phyloP scores from a whole-genome alignment of 768 basidiomycete genomes.

The Butyriboletus loyo region DNA sequence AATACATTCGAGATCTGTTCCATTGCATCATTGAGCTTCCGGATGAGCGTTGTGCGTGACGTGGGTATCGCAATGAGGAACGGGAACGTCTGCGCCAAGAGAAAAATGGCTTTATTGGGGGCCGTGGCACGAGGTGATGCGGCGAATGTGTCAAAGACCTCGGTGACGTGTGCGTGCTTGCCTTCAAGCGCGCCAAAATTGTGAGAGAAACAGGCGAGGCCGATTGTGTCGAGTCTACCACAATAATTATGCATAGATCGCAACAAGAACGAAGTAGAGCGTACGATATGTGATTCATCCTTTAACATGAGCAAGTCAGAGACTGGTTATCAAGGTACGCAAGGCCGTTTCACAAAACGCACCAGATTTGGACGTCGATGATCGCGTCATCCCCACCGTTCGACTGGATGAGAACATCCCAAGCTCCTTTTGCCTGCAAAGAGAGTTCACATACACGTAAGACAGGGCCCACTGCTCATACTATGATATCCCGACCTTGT shows the following conservation, averaged over 20 bases:
- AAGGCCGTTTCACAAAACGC: neutral
- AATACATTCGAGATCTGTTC: slow-evolving; percentile 39
- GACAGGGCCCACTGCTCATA: neutral
- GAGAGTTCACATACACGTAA: neutral
- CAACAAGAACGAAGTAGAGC: neutral
- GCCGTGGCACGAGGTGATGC: slow-evolving; percentile 18
- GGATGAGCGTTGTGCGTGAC: slow-evolving; percentile 24
- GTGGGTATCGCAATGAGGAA: slow-evolving; percentile 37
- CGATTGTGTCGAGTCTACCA: neutral
- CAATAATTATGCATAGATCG: neutral
- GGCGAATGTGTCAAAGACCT: slow-evolving; percentile 38
- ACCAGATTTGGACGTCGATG: slow-evolving; percentile 38
- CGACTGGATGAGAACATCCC: slow-evolving; percentile 27
- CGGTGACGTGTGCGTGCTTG: slow-evolving; percentile 39
- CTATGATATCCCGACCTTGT: slow-evolving; percentile 2
- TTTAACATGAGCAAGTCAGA: neutral
- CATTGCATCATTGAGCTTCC: slow-evolving; percentile 34
- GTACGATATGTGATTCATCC: neutral
- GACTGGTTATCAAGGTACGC: neutral
- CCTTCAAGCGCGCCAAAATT: too few relatives aligned
- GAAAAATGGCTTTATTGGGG: slow-evolving; percentile 29
- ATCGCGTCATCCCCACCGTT: slow-evolving; percentile 13
- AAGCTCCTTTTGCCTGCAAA: slow-evolving; percentile 7
- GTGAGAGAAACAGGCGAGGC: slow-evolving; percentile 14
- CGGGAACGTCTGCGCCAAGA: slow-evolving; percentile 39